phyloP scores from a whole-genome alignment of 2,329 filamentous ascomycete species.

The Magnaporthiopsis poae region DNA sequence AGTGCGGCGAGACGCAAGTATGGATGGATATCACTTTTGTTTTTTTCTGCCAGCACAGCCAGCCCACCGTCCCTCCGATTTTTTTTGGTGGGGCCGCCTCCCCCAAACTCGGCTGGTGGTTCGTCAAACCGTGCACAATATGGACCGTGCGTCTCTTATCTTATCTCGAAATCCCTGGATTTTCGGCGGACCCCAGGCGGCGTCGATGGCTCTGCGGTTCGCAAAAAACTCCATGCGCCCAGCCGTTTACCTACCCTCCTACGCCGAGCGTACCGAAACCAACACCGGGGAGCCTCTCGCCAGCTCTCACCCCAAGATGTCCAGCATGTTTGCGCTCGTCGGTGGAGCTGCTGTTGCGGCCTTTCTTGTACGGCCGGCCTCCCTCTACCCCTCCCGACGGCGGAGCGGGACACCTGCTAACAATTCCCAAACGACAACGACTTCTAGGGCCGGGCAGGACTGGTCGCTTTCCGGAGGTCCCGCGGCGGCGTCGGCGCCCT shows the following conservation, averaged over 20 bases:
- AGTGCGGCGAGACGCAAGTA: background rate
- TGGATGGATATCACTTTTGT: slow-evolving; percentile 3
- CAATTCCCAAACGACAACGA: background rate
- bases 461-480: slow-evolving; percentile 78
- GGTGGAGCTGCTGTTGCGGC: slow-evolving; percentile 55
- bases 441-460: slow-evolving; percentile 75
- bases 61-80: slow-evolving; percentile 7
- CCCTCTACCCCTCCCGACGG: background rate
- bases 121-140: background rate
- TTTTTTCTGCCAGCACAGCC: slow-evolving; percentile 3
- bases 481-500: slow-evolving; percentile 67
- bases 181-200: background rate
- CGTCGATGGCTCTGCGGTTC: background rate
- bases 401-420: background rate
- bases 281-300: background rate
- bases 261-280: background rate
- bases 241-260: background rate
- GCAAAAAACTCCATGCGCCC: background rate
- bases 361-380: slow-evolving; percentile 42
- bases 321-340: slow-evolving; percentile 38
- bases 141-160: background rate
- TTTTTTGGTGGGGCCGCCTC: slow-evolving; percentile 12
- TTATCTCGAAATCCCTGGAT: background rate
- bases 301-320: background rate
- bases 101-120: background rate